Base-by-base conservation (phyloP, 345 rosid species). In the Lumnitzera racemosa region DNA sequence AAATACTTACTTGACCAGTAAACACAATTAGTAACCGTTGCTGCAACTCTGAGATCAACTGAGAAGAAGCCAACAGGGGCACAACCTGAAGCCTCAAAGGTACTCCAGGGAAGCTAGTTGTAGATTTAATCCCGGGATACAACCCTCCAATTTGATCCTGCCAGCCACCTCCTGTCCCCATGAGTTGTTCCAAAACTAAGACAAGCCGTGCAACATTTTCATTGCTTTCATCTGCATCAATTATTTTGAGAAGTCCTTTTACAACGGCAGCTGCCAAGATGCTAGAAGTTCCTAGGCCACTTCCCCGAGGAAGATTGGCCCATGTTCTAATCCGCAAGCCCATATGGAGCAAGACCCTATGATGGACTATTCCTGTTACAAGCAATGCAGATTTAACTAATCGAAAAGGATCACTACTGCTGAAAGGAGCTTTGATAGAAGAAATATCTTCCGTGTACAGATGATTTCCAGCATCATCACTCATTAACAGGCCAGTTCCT, bases 161-260 rank as follows among this genome's bases (percentile, higher is more conserved):
- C 99, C 99, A 90, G 65, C 99, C 96, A 64, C 99, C 97, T 59
- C 99, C 99, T 24, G 99, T 90, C 31, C 99, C 97, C 99, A 94
- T 94, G 64, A 94, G 83, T 73, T 90, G 97, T 80, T 94, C 97
- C 59, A 94, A 67, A 47, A 88, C 89, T 80, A 89, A 80, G 51
- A 87, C 97, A 13, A 94, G 95, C 61, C 96, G 80, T 3, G 99
- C 96, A 10, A 88, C 85, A 53, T 90, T 94, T 70, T 87, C 95
- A 49, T 83, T 83, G 69, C 85, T 86, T 56, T 80, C 85, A 69
- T 94, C 96, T 62, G 95, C 88, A 62, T 80, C 59, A 12, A 73
- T 72, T 66, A 94, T 84, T 77, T 71, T 87, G 36, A 94, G 83
- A 70, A 94, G 86, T 63, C 84, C 95, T 78, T 86, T 90, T 74